phyloP scores from a whole-genome alignment of 805 yeast genomes.

The Yarrowia sp. region DNA sequence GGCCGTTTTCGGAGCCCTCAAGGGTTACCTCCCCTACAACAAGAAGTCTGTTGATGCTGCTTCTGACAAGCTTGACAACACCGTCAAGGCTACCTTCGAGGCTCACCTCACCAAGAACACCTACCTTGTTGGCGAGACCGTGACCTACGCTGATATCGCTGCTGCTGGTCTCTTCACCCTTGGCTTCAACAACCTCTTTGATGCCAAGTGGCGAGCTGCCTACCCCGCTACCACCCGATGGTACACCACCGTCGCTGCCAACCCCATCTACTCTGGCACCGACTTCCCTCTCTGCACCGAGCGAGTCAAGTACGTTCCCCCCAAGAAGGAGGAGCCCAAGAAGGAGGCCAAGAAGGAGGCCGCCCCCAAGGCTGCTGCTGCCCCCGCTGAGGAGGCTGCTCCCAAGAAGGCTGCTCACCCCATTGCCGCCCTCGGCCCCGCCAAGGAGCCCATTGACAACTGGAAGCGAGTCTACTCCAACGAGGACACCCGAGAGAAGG shows the following conservation, averaged over 20 bases:
- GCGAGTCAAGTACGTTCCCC: slow-evolving; percentile 64
- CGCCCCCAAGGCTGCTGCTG: slow-evolving; percentile 40
- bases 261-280: slow-evolving; percentile 49
- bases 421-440: slow-evolving; percentile 73
- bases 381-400: slow-evolving; percentile 44
- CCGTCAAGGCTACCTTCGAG: slow-evolving; percentile 41
- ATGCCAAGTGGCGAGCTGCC: slow-evolving; percentile 57
- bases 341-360: slow-evolving; percentile 39
- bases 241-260: slow-evolving; percentile 54
- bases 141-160: slow-evolving; percentile 63
- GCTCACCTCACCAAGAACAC: slow-evolving; percentile 49
- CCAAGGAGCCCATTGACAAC: slow-evolving; percentile 71
- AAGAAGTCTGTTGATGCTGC: slow-evolving; percentile 60
- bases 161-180: slow-evolving; percentile 47
- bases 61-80: slow-evolving; percentile 40
- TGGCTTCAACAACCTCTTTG: slow-evolving; percentile 58
- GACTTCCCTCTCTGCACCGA: slow-evolving; percentile 58
- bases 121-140: slow-evolving; percentile 66
- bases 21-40: slow-evolving; percentile 73
- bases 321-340: slow-evolving; percentile 70
- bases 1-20: slow-evolving; percentile 53
- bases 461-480: slow-evolving; percentile 97
- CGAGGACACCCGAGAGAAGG: slow-evolving; percentile 91
- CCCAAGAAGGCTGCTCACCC: slow-evolving; percentile 86
- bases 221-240: slow-evolving; percentile 68